Conservation (phyloP, 345 rosid species). For the Euphorbia lathyris region DNA sequence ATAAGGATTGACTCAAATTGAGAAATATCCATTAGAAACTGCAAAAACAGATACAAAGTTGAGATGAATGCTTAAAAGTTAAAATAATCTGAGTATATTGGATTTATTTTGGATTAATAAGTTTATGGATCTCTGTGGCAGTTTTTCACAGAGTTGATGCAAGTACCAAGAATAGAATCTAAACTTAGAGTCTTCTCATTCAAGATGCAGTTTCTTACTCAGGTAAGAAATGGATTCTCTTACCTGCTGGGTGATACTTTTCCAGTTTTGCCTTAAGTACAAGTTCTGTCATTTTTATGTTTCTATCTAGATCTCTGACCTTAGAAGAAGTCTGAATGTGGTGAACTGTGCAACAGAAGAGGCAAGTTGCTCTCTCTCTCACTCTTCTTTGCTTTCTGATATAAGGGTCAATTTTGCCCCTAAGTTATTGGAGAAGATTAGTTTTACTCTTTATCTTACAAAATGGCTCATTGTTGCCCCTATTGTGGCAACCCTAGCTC, state of each 20-base stretch:
- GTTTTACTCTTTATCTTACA: too few relatives aligned
- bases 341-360: constrained; percentile 81
- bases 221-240: constrained; percentile 47
- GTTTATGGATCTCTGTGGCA: constrained; percentile 36
- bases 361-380: constrained; percentile 39
- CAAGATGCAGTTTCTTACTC: constrained; percentile 75
- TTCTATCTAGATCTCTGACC: constrained; percentile 65
- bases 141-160: constrained; percentile 91
- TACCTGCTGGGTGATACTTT: constrained; percentile 8
- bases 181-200: constrained; percentile 93
- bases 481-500: too few relatives aligned
- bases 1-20: neutral
- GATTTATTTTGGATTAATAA: constrained; percentile 1
- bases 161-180: constrained; percentile 84
- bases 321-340: constrained; percentile 57
- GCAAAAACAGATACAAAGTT: neutral
- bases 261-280: constrained; percentile 12
- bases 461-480: too few relatives aligned
- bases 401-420: too few relatives aligned
- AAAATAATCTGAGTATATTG: neutral
- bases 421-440: too few relatives aligned
- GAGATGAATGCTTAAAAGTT: neutral
- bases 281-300: constrained; percentile 17
- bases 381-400: neutral
- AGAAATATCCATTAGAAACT: neutral